phyloP scores from a whole-genome alignment of 176 grass and related monocot genomes.

The Metroxylon sagu region DNA sequence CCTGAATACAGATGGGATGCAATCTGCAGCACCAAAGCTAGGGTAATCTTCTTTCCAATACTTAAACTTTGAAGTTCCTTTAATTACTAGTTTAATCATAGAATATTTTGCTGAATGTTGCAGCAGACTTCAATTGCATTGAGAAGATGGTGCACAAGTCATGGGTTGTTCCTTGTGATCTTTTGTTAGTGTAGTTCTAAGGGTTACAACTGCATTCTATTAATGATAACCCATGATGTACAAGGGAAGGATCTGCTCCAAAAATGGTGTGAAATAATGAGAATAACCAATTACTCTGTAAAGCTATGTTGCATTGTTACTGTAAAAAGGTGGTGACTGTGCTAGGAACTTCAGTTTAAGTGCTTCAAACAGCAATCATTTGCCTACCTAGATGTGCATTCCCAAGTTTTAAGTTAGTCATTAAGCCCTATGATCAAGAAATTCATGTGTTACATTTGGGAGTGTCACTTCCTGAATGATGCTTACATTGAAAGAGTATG shows the following conservation, averaged over 20 bases:
- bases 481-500: too few species aligned
- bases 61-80: not conserved
- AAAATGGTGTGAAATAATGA: not conserved
- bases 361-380: too few species aligned
- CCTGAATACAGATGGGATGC: constrained; percentile 9
- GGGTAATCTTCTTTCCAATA: constrained; percentile 20
- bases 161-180: not conserved
- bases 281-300: not conserved
- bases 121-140: constrained; percentile 12
- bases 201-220: too few species aligned
- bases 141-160: not conserved
- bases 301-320: not conserved
- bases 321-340: not conserved
- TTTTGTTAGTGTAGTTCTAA: not conserved
- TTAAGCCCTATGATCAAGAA: too few species aligned
- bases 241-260: too few species aligned
- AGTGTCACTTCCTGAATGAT: too few species aligned
- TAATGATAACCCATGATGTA: too few species aligned
- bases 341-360: too few species aligned
- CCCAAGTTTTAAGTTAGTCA: too few species aligned
- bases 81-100: not conserved
- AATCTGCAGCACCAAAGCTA: constrained; percentile 15
- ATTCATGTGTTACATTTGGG: too few species aligned
- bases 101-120: not conserved
- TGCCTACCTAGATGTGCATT: too few species aligned